Evolutionary conservation across 2,329 filamentous ascomycete species (phyloP).

Genomic region (Arthroderma sp.): DNA sequence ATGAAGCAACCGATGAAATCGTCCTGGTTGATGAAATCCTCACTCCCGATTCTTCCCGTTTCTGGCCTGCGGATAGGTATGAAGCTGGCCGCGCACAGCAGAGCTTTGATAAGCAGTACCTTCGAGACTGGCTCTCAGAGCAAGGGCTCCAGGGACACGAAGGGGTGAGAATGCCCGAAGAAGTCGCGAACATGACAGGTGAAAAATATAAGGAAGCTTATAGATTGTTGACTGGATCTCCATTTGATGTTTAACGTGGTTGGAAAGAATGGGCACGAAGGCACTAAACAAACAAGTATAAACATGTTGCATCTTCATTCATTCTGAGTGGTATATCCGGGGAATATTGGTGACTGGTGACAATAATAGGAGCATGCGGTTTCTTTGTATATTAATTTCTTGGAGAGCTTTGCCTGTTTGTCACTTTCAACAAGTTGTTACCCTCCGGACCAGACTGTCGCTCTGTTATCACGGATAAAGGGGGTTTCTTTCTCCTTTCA

Average conservation of each 20-base stretch:
- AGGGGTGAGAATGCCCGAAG: constrained; percentile 57
- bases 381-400: no score
- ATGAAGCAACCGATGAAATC: constrained; percentile 51
- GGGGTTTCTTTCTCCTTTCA: no score
- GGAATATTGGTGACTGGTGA: no score
- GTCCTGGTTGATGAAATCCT: constrained; percentile 74
- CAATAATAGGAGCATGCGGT: no score
- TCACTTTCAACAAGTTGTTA: no score
- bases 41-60: constrained; percentile 70
- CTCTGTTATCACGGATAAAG: no score
- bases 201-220: constrained; percentile 67
- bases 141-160: constrained; percentile 63
- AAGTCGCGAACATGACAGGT: constrained; percentile 55
- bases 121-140: constrained; percentile 68
- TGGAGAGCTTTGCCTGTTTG: no score
- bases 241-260: constrained; percentile 7
- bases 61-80: constrained; percentile 69
- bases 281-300: no score
- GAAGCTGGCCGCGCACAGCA: constrained; percentile 60
- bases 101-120: constrained; percentile 78
- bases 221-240: constrained; percentile 51
- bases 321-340: no score
- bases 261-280: no score
- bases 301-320: no score
- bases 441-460: no score